Evolutionary conservation across 2,329 filamentous ascomycete species (phyloP).

Genomic region (Venturia asperata): DNA sequence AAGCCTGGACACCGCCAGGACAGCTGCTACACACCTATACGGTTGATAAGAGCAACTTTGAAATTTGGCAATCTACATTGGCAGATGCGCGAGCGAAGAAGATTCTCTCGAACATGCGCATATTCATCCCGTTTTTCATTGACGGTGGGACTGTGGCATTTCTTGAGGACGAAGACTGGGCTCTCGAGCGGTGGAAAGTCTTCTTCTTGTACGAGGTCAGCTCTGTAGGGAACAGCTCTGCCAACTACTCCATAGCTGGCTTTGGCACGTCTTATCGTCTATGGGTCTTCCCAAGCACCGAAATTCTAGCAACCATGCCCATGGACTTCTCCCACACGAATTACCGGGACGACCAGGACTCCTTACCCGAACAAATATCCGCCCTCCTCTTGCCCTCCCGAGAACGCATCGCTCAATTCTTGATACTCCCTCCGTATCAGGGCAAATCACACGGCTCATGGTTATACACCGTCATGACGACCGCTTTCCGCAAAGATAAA

Average conservation of each 20-base stretch:
- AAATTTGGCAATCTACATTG: slow-evolving; percentile 77
- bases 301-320: slow-evolving; percentile 30
- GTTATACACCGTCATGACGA: slow-evolving; percentile 75
- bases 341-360: neutral
- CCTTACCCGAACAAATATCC: slow-evolving; percentile 9
- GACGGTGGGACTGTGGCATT: slow-evolving; percentile 80
- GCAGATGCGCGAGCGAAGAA: slow-evolving; percentile 61
- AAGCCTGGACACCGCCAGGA: slow-evolving; percentile 64
- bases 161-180: slow-evolving; percentile 60
- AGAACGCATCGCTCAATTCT: slow-evolving; percentile 83
- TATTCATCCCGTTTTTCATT: slow-evolving; percentile 79
- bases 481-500: slow-evolving; percentile 56
- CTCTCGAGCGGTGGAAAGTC: slow-evolving; percentile 78
- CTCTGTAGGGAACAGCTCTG: neutral
- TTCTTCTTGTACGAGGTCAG: slow-evolving; percentile 56
- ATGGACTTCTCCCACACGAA: slow-evolving; percentile 24
- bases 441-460: slow-evolving; percentile 68
- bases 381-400: slow-evolving; percentile 61
- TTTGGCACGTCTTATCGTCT: slow-evolving; percentile 88
- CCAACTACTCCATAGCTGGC: slow-evolving; percentile 68
- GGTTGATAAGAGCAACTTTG: slow-evolving; percentile 55
- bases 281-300: slow-evolving; percentile 53
- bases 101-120: slow-evolving; percentile 72
- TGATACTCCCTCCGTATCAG: slow-evolving; percentile 85
- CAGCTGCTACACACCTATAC: slow-evolving; percentile 59